Percentiles rank a stretch among this genome's conserved stretches.
Conservation (phyloP, 225 moss, liverwort and hornwort genomes). For the Pseudisothecium myosuroides region DNA sequence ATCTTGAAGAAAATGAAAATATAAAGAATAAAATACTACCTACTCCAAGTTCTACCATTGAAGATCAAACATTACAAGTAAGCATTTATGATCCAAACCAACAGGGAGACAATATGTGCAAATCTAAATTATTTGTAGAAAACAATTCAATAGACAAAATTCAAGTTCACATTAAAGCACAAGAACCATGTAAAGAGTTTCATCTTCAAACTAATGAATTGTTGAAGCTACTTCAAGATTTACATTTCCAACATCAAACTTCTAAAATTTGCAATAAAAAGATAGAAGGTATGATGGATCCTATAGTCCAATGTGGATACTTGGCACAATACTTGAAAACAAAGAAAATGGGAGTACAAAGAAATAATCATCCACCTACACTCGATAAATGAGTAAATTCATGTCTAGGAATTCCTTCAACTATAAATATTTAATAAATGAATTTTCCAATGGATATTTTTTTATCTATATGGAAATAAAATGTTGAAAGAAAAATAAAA, state of each 20-base stretch:
- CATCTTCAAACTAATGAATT: background rate
- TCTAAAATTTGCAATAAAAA: background rate
- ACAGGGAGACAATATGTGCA: background rate
- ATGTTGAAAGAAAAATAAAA: background rate
- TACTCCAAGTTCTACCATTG: background rate
- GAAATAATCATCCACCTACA: background rate
- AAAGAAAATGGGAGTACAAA: background rate
- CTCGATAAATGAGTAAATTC: background rate
- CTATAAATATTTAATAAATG: background rate
- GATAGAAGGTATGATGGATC: background rate
- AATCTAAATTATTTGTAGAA: background rate
- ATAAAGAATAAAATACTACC: background rate
- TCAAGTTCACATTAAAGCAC: background rate
- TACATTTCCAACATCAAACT: background rate
- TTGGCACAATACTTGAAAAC: constrained; percentile 19
- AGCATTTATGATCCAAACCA: background rate
- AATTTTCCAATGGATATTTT: too few relatives aligned
- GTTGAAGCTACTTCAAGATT: background rate
- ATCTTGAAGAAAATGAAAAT: background rate
- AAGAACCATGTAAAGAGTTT: background rate
- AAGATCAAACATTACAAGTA: background rate
- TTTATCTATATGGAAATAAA: background rate
- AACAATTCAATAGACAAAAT: background rate
- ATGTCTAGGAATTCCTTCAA: background rate
- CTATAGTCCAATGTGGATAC: constrained; percentile 5